Conservation (phyloP, 2,329 filamentous ascomycete genomes). For the Pyrenochaeta sp. region DNA sequence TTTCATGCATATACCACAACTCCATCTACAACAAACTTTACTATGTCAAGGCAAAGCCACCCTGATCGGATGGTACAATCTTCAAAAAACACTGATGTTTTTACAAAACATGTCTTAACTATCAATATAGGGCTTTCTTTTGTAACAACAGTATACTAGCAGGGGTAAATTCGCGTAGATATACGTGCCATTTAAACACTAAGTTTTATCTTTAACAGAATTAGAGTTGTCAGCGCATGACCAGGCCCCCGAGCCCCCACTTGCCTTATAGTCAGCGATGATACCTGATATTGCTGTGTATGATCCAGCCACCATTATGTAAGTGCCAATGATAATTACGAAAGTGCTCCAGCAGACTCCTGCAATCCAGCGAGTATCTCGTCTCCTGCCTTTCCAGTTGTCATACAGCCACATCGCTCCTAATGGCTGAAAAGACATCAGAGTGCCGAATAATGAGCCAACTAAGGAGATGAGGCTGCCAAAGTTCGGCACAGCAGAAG, state of each 20-base stretch:
- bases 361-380: slow-evolving; percentile 53
- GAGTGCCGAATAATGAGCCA: slow-evolving; percentile 61
- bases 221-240: slow-evolving; percentile 44
- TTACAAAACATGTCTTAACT: too few species aligned
- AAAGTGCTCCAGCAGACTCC: too few species aligned
- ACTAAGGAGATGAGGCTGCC: slow-evolving; percentile 61
- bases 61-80: too few species aligned
- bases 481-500: slow-evolving; percentile 65
- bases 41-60: too few species aligned
- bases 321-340: slow-evolving; percentile 56
- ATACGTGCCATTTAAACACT: too few species aligned
- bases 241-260: slow-evolving; percentile 52
- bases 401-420: slow-evolving; percentile 63
- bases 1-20: too few species aligned
- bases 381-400: slow-evolving; percentile 49
- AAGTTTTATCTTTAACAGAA: too few species aligned
- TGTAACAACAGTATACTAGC: too few species aligned
- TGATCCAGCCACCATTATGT: slow-evolving; percentile 60
- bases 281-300: slow-evolving; percentile 62
- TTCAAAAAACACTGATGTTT: too few species aligned
- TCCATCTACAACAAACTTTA: too few species aligned
- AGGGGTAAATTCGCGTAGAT: too few species aligned
- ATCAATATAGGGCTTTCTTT: too few species aligned
- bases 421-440: slow-evolving; percentile 58
- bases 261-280: slow-evolving; percentile 60